Base-by-base conservation (phyloP, 768 basidiomycete genomes). In the Psilocybe cyanescens region DNA sequence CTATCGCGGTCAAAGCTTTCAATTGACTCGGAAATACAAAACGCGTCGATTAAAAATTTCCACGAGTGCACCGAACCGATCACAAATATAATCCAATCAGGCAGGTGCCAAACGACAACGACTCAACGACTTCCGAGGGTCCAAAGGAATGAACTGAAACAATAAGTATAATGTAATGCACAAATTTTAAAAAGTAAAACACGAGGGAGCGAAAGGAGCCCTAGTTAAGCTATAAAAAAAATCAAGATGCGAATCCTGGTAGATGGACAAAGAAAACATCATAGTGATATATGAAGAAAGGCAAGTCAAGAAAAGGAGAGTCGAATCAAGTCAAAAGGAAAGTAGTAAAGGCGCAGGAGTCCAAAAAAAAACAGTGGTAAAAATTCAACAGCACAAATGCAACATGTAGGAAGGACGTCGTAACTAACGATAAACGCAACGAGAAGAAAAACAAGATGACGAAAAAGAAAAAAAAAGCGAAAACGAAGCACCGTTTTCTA, bases 1-100 rank as follows among this genome's bases (percentile, higher is more conserved):
- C 65, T 61, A 66, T 66, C 65, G 53, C 35, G 29, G 46, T 57
- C 61, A 54, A 41, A 41, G 29, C 24, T 41, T 16, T 48, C 8
- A 44, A 44, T 12, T 44, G 41, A 16, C 41, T 49, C 35, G 24
- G 11, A 28, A 53, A 14, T 39, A 16, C 8, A 29, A 48, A n/a
- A 30, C 37, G 14, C 17, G 19, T 59, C 54, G 14, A 54, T 51
- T 63, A 29, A 28, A 19, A 53, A 55, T 58, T 55, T 55, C 57
- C 52, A 58, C 53, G 61, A 51, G 24, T 12, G 11, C 19, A 55
- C 17, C 28, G 29, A 49, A 58, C 19, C 48, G 4, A 24, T 28
- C 3, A 28, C 39, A 2, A 39, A 33, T 37, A 16, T 33, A n/a
- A 30, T 49, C 14, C n/a, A 44, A 54, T 54, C 16, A 16, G 33